Evolutionary conservation across 2,329 filamentous ascomycete genomes (phyloP).

Genomic region (Claviceps spartinae): DNA sequence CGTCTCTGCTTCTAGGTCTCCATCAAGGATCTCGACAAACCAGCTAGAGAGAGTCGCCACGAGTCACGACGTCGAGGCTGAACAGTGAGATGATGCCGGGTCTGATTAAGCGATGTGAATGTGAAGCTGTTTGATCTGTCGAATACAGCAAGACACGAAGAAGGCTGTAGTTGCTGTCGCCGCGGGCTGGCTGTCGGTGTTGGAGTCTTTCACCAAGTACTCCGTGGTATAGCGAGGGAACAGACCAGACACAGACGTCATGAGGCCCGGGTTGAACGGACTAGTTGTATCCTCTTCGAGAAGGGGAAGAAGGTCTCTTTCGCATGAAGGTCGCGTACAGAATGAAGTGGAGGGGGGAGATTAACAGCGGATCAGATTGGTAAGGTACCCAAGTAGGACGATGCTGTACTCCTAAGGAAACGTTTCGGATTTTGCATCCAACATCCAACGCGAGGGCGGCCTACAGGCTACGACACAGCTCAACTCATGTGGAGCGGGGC

Average conservation of each 20-base stretch:
- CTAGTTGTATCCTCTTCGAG: no score
- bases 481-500: background rate
- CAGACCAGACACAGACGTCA: background rate
- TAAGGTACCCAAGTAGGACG: background rate
- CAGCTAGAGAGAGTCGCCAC: background rate
- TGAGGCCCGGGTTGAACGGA: background rate
- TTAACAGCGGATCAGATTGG: background rate
- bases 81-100: no score
- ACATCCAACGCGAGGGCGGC: background rate
- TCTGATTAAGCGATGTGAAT: background rate
- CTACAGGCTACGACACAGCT: background rate
- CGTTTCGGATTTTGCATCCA: background rate
- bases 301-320: background rate
- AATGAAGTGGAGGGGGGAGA: background rate
- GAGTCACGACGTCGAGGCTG: background rate
- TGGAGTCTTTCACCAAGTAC: background rate
- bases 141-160: background rate
- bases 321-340: background rate
- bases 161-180: background rate
- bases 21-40: background rate
- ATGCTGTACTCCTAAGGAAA: background rate
- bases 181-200: background rate
- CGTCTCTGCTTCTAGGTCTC: background rate
- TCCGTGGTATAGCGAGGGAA: background rate
- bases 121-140: background rate